These are phyloP conservation scores for Arabis hirsuta DNA, from an alignment of 345 rosid species.

Conservation along the genomic window DNA sequence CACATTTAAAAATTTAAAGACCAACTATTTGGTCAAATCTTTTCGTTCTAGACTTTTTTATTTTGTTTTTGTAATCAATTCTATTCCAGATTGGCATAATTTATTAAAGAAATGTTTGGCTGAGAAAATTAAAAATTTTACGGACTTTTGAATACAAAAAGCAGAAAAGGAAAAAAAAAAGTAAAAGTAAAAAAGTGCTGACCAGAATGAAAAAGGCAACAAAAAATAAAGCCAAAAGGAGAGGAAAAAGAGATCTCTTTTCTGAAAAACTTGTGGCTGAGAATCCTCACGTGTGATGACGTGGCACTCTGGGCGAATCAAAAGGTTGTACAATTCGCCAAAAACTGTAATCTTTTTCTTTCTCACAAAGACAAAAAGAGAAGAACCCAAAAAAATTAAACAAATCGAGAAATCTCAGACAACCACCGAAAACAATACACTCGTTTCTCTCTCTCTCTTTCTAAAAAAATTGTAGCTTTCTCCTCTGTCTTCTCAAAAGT, in stretches of 20 bases:
- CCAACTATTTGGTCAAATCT: too few species aligned
- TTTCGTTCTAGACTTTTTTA: too few species aligned
- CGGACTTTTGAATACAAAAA: background rate
- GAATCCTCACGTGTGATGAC: constrained; percentile 52
- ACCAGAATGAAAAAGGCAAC: constrained; percentile 35
- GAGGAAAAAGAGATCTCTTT: constrained; percentile 20
- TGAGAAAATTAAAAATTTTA: background rate
- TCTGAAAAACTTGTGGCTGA: constrained; percentile 66
- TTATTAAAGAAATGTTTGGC: too few species aligned
- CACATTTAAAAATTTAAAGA: too few species aligned
- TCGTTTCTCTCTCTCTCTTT: constrained; percentile 35
- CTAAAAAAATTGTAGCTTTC: background rate
- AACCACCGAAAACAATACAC: constrained; percentile 41
- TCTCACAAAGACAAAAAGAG: constrained; percentile 26
- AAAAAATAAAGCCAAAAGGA: constrained; percentile 29
- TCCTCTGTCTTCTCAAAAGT: constrained; percentile 37
- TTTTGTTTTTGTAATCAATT: too few species aligned
- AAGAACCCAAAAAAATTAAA: background rate
- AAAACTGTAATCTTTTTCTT: constrained; percentile 41
- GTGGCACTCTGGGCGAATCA: constrained; percentile 65
- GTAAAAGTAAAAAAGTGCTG: constrained; percentile 39
- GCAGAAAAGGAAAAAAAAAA: background rate
- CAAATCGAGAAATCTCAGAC: constrained; percentile 27
- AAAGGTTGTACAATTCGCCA: constrained; percentile 45
- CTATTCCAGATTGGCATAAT: too few species aligned